Evolutionary conservation across 164 flowering plant species (phyloP).

Genomic region (Echeveria elegans): DNA sequence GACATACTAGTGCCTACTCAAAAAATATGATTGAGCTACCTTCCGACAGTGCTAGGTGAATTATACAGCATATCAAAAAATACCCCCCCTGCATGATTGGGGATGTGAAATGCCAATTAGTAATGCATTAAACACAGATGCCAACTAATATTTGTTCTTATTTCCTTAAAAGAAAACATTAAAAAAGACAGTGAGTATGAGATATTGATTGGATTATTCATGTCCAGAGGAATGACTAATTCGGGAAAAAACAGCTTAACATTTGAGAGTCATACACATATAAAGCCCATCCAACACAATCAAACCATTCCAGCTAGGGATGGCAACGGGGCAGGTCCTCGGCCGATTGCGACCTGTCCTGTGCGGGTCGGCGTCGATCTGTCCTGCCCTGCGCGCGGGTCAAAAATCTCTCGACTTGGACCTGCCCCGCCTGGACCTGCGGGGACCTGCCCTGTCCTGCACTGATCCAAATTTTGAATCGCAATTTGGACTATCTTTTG

Average conservation of each 20-base stretch:
- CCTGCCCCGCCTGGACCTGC: too few relatives aligned
- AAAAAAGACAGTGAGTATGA: neutral
- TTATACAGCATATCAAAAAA: slow-evolving; percentile 73
- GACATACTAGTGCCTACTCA: neutral
- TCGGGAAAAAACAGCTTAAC: neutral
- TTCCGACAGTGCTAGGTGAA: slow-evolving; percentile 78
- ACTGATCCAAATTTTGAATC: too few relatives aligned
- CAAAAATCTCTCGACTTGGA: too few relatives aligned
- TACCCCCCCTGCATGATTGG: slow-evolving; percentile 62
- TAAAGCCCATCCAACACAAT: neutral
- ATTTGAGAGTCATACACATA: neutral
- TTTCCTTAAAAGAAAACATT: neutral
- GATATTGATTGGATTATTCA: neutral
- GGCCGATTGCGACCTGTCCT: too few relatives aligned
- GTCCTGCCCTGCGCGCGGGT: too few relatives aligned
- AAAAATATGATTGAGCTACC: slow-evolving; percentile 27
- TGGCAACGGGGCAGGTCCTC: too few relatives aligned
- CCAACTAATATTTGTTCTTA: neutral
- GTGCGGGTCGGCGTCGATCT: too few relatives aligned
- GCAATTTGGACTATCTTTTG: too few relatives aligned
- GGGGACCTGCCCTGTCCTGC: too few relatives aligned
- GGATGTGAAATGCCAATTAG: neutral
- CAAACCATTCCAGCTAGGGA: neutral
- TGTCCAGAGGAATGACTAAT: neutral
- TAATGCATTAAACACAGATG: neutral